Evolutionary conservation across 2,329 filamentous ascomycete genomes (phyloP), one percentile per base, ranked within the genome.

Genomic region (Pleurostoma richardsiae): DNA sequence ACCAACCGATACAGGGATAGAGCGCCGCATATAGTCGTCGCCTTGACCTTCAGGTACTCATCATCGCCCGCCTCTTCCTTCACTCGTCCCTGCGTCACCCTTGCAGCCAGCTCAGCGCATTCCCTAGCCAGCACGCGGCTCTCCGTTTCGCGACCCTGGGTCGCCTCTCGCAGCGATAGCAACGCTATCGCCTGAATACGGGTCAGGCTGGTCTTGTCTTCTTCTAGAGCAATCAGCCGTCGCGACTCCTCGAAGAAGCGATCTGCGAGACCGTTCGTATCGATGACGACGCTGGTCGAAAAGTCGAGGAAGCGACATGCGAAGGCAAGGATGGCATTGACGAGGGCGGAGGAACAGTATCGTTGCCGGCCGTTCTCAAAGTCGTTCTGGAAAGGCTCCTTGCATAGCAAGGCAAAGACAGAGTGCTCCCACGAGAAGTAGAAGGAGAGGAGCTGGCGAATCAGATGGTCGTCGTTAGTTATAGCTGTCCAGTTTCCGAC

Each of bases 251-350:
- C 48, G 3, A 57, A 28, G 39, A 58, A 58, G 5, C 53, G 52
- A 27, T 55, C 52, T 4, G 50, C 51, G 8, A 54, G 49, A n/a
- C 45, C 52, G 38, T 52, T 41, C 30, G 46, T 47, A 10, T 49
- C 49, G 7, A 51, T 49, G 3, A 46, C 43, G 27, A 19, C 19
- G 19, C 51, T 47, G 19, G 48, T 49, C 10, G 50, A 40, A 3
- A 44, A 31, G 27, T 52, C 45, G 11, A 44, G 42, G 8, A 48
- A 45, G 29, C 41, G 50, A 42, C 51, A 57, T 0, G 54, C 50
- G n/a, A 49, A 41, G 8, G 52, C 55, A 6, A 58, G 41, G 6
- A 58, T 49, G 10, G 55, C 55, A 29, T 58, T 58, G 3, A 55
- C 48, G 10, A 58, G 41, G 4, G 54, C 50, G 31, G 50, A 49